phyloP scores from a whole-genome alignment of 768 basidiomycete genomes.

The Pleurotus cornucopiae region DNA sequence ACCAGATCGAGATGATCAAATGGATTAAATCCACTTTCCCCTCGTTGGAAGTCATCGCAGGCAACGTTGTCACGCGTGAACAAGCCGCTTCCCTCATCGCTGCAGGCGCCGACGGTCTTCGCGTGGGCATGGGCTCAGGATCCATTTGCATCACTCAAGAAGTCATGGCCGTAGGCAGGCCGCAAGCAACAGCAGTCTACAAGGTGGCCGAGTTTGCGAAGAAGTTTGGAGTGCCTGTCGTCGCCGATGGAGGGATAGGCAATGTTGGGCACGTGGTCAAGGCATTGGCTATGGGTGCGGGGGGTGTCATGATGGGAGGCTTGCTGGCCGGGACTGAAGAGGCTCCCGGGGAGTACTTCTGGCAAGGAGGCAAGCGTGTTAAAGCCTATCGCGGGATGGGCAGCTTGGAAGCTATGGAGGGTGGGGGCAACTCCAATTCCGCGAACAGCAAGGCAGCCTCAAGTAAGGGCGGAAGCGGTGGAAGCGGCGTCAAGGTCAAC shows the following conservation, averaged over 20 bases:
- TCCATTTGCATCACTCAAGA: constrained; percentile 99
- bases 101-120: constrained; percentile 93
- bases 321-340: constrained; percentile 94
- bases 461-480: constrained; percentile 35
- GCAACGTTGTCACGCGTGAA: constrained; percentile 97
- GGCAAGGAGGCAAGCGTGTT: constrained; percentile 97
- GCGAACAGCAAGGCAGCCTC: constrained; percentile 22
- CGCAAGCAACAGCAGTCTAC: constrained; percentile 98
- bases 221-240: constrained; percentile 93
- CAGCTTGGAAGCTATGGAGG: constrained; percentile 89
- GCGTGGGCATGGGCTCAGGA: constrained; percentile 96
- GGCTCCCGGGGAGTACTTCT: constrained; percentile 98
- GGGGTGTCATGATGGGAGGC: constrained; percentile 99
- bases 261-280: constrained; percentile 99
- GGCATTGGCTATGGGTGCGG: constrained; percentile 89
- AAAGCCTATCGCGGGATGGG: constrained; percentile 99
- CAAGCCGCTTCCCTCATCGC: constrained; percentile 92
- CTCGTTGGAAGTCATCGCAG: constrained; percentile 88
- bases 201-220: constrained; percentile 90
- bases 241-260: constrained; percentile 92
- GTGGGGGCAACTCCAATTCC: constrained; percentile 48
- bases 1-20: constrained; percentile 89
- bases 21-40: constrained; percentile 91
- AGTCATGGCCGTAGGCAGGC: constrained; percentile 97
- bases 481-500: constrained; percentile 15